Percentiles rank a stretch among this genome's conserved stretches.
Conservation (phyloP, 768 basidiomycete species). For the Boletellus ananas region DNA sequence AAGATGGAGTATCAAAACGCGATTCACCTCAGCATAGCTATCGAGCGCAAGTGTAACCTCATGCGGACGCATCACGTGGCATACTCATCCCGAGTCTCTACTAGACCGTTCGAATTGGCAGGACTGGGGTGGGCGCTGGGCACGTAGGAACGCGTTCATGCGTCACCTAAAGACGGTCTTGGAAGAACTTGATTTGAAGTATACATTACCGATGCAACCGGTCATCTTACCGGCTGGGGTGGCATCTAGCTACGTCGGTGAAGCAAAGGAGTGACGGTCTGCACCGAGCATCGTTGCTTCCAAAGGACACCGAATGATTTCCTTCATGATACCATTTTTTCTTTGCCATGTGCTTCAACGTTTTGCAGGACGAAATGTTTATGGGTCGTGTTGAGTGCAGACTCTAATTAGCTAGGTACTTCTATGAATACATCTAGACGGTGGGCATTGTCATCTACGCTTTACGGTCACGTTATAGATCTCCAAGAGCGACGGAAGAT, state of each 20-base stretch:
- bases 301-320: not conserved
- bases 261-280: not conserved
- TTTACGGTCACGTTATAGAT: constrained; percentile 9
- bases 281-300: not conserved
- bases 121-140: constrained; percentile 81
- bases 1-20: constrained; percentile 78
- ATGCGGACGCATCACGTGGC: not conserved
- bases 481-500: constrained; percentile 60
- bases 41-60: constrained; percentile 57
- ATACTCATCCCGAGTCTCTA: constrained; percentile 2
- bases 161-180: constrained; percentile 63
- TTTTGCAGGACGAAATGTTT: too few species aligned
- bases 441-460: not conserved
- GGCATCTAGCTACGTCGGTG: not conserved
- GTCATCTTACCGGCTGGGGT: constrained; percentile 43
- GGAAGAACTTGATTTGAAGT: constrained; percentile 71
- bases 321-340: too few species aligned
- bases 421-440: not conserved
- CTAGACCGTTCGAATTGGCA: constrained; percentile 81
- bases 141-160: constrained; percentile 73
- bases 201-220: constrained; percentile 71
- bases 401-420: constrained; percentile 12
- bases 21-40: constrained; percentile 58
- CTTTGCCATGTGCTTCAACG: too few species aligned
- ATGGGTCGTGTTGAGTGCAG: constrained; percentile 1